Conservation (phyloP, 1,139 yeast genomes). For the Nakaseomyces uthaithaninus region DNA sequence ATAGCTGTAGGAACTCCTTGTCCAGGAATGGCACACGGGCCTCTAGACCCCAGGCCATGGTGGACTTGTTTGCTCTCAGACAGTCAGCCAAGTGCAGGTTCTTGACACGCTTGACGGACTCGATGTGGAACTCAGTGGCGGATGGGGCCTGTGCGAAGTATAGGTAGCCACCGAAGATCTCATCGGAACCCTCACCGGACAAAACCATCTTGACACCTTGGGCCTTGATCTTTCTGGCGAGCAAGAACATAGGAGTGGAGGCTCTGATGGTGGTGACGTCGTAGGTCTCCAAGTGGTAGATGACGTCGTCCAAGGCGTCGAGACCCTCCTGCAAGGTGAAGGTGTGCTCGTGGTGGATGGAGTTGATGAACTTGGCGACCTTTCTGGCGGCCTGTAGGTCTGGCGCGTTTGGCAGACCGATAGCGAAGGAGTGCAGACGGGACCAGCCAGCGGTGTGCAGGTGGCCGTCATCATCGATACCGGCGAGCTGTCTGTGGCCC, state of each 20-base stretch:
- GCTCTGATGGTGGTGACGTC: conserved; percentile 99
- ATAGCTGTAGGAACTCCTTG: conserved; percentile 79
- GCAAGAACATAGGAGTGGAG: conserved; percentile 95
- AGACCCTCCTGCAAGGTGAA: conserved; percentile 94
- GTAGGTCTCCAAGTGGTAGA: conserved; percentile 90
- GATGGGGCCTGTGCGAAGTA: conserved; percentile 96
- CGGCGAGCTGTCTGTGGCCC: conserved; percentile 57
- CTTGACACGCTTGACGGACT: conserved; percentile 91
- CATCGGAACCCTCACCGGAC: conserved; percentile 99
- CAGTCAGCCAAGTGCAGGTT: conserved; percentile 97
- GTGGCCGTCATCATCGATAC: conserved; percentile 83
- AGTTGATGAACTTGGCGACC: conserved; percentile 91
- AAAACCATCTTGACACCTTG: conserved; percentile 99
- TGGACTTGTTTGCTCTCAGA: conserved; percentile 96
- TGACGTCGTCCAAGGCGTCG: conserved; percentile 91
- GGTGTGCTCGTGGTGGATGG: conserved; percentile 95
- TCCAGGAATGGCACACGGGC: conserved; percentile 99
- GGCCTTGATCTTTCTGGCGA: conserved; percentile 95
- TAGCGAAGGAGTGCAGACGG: conserved; percentile 88
- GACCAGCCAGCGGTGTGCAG: conserved; percentile 75
- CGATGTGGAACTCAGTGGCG: conserved; percentile 85
- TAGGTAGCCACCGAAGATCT: conserved; percentile 95
- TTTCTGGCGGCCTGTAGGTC: conserved; percentile 93
- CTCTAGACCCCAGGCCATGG: conserved; percentile 99
- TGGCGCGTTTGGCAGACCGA: conserved; percentile 97